Conservation (phyloP, 2,329 filamentous ascomycete genomes). For the Pseudogymnoascus sp. region DNA sequence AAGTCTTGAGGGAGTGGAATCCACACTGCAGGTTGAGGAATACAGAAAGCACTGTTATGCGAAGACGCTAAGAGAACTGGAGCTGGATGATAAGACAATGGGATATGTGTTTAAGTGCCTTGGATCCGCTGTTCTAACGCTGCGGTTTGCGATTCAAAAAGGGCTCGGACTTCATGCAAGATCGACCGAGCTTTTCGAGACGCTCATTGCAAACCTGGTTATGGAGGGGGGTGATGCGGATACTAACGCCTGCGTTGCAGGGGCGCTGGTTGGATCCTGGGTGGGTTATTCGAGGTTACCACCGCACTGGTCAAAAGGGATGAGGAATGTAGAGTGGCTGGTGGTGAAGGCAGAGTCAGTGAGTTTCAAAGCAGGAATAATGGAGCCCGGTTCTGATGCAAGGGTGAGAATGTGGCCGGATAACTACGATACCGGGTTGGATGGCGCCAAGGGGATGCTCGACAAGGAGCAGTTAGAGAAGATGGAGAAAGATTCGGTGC, state of each 20-base stretch:
- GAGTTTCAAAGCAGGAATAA: conserved; percentile 32
- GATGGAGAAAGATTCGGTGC: conserved; percentile 13
- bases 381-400: conserved; percentile 25
- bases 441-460: conserved; percentile 35
- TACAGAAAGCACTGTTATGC: conserved; percentile 34
- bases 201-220: conserved; percentile 39
- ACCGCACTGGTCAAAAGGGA: conserved; percentile 40
- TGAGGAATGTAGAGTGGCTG: conserved; percentile 38
- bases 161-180: conserved; percentile 12
- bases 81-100: conserved; percentile 40
- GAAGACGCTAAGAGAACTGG: conserved; percentile 31
- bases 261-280: conserved; percentile 40
- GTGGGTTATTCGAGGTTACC: conserved; percentile 40
- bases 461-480: conserved; percentile 30
- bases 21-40: conserved; percentile 33
- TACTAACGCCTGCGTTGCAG: conserved; percentile 46
- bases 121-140: conserved; percentile 37
- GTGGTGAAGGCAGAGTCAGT: conserved; percentile 36
- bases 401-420: conserved; percentile 21
- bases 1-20: conserved; percentile 14
- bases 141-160: conserved; percentile 36
- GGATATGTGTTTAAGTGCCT: conserved; percentile 49
- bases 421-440: conserved; percentile 34
- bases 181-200: conserved; percentile 34
- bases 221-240: conserved; percentile 47